Evolutionary conservation across 306 rosid species (phyloP).

Genomic region (Cucumis sativus): DNA sequence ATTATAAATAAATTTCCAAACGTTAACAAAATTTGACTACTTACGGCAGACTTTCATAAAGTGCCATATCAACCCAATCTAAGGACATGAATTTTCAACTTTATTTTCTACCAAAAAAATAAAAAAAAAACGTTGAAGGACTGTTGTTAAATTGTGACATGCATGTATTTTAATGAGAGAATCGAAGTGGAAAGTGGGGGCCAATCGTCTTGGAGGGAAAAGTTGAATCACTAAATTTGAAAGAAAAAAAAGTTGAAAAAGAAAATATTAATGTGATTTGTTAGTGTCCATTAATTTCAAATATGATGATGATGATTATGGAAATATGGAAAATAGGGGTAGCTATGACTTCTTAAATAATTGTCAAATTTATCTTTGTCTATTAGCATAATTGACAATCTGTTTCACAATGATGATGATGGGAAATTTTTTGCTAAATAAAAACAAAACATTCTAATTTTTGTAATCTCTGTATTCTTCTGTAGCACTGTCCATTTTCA

Average conservation of each 20-base stretch:
- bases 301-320: background rate
- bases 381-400: background rate
- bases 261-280: background rate
- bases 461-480: background rate
- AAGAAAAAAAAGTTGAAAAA: background rate
- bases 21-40: slow-evolving; percentile 6
- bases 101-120: background rate
- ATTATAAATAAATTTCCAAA: background rate
- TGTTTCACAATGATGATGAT: background rate
- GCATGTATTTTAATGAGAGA: slow-evolving; percentile 8
- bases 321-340: background rate
- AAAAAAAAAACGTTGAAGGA: background rate
- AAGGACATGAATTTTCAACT: background rate
- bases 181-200: background rate
- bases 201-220: slow-evolving; percentile 28
- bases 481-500: background rate
- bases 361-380: background rate
- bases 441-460: background rate
- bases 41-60: slow-evolving; percentile 27
- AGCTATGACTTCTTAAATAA: background rate
- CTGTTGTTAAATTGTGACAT: slow-evolving; percentile 21
- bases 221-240: slow-evolving; percentile 23
- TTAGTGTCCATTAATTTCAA: background rate
- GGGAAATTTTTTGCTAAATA: background rate
- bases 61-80: slow-evolving; percentile 1